These are phyloP conservation scores for Calonectria pteridis DNA, from an alignment of 2,329 filamentous ascomycete genomes.

Conservation along the genomic window DNA sequence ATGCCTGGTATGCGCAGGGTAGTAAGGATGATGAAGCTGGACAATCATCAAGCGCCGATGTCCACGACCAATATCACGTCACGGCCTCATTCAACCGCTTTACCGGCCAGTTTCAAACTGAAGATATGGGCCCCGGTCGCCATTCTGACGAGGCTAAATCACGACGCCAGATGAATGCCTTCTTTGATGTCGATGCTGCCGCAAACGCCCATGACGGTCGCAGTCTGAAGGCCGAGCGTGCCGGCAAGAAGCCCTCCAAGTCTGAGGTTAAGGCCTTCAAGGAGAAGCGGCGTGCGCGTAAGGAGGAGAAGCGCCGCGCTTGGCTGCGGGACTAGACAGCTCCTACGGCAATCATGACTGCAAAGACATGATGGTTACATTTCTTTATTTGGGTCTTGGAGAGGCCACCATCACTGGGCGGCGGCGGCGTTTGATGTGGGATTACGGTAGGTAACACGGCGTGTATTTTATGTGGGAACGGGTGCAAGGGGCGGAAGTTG, in stretches of 20 bases:
- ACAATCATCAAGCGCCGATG: slow-evolving; percentile 41
- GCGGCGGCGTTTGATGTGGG: slow-evolving; percentile 34
- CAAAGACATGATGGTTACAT: not conserved
- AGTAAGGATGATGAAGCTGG: slow-evolving; percentile 53
- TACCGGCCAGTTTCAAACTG: slow-evolving; percentile 84
- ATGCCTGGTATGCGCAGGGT: slow-evolving; percentile 88
- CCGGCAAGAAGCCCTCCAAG: slow-evolving; percentile 86
- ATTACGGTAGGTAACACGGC: slow-evolving; percentile 10
- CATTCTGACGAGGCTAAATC: slow-evolving; percentile 92
- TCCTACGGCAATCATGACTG: not conserved
- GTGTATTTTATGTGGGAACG: slow-evolving; percentile 19
- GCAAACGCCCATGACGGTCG: slow-evolving; percentile 91
- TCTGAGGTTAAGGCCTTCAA: slow-evolving; percentile 91
- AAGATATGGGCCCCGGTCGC: slow-evolving; percentile 76
- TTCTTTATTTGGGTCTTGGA: not conserved
- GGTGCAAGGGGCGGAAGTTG: slow-evolving; percentile 1
- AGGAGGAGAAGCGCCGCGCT: slow-evolving; percentile 93
- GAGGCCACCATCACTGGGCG: slow-evolving; percentile 30
- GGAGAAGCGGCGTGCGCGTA: slow-evolving; percentile 88
- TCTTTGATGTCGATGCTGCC: slow-evolving; percentile 95
- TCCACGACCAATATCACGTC: slow-evolving; percentile 69
- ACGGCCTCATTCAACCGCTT: slow-evolving; percentile 90
- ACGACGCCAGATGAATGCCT: slow-evolving; percentile 89
- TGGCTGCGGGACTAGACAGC: slow-evolving; percentile 83
- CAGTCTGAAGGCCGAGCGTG: slow-evolving; percentile 91